Base-by-base conservation (phyloP, 768 basidiomycete species). In the Rickenella mellea region DNA sequence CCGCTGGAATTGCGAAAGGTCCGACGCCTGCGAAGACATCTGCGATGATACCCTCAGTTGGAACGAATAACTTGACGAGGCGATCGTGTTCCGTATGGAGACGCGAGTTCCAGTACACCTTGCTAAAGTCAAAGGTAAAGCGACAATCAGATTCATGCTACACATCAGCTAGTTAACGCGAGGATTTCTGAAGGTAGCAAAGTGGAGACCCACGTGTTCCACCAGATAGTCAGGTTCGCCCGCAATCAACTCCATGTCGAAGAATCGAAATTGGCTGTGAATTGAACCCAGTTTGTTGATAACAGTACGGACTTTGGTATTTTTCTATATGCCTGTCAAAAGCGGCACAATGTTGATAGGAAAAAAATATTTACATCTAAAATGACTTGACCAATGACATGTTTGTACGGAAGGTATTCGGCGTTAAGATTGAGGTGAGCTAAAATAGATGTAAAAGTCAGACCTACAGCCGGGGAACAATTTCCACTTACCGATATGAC, bases 21-120 rank as follows among this genome's bases (percentile, higher is more conserved):
- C 96, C 96, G 2, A 99, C 93, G 11, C 96, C 96, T 1, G 96
- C 96, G 58, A 98, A 93, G 24, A 88, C 91, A 57, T 99, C 96
- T 3, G 80, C 92, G 19, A 98, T 62, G 15, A 98, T 75, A 40
- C 90, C 88, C 20, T 79, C 70, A 2, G 56, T 55, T 0, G 80
- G 75, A 21, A 70, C 57, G 62, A 97, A 93, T 27, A 70, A 50
- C 14, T 71, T 58, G 30, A 98, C 85, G 12, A 99, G 69, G 2
- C 93, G 81, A 21, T 80, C 77, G 55, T 99, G 96, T 56, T 99
- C 96, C 4, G 80, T 79, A 44, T 90, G 85, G 27, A 99, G 66
- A 27, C 96, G 80, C 12, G 93, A 94, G 65, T 99, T 99, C 93
- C 93, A 99, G 62, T 99, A 99, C 10, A 98, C 96, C 55, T 80